Conservation (phyloP, 2,329 filamentous ascomycete genomes). For the Aspergillus oerlinghausenensis region DNA sequence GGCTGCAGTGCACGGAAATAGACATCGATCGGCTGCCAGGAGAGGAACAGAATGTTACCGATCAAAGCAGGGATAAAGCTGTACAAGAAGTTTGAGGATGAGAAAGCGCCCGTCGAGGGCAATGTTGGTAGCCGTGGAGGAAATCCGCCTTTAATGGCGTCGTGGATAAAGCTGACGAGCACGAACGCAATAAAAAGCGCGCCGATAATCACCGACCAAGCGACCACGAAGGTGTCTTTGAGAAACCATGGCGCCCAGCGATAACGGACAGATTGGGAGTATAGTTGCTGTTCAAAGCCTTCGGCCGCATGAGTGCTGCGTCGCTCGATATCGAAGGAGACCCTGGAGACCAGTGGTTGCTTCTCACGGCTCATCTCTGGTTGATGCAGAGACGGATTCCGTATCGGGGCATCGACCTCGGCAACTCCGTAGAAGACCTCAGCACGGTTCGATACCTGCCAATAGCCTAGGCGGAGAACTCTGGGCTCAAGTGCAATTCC, state of each 20-base stretch:
- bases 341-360: conserved; percentile 26
- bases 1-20: conserved; percentile 57
- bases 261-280: conserved; percentile 52
- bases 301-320: conserved; percentile 36
- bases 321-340: conserved; percentile 35
- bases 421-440: conserved; percentile 77
- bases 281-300: conserved; percentile 48
- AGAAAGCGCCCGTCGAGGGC: conserved; percentile 64
- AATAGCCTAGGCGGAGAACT: conserved; percentile 77
- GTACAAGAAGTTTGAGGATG: conserved; percentile 82
- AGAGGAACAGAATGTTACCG: conserved; percentile 55
- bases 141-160: conserved; percentile 65
- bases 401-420: conserved; percentile 51
- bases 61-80: conserved; percentile 58
- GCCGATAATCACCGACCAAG: conserved; percentile 58
- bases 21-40: conserved; percentile 57
- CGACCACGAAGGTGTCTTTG: conserved; percentile 59
- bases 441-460: conserved; percentile 63
- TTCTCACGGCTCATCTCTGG: conserved; percentile 27
- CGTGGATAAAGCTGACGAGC: conserved; percentile 71
- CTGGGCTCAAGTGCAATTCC: conserved; percentile 51
- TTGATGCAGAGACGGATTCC: conserved; percentile 40
- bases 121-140: conserved; percentile 60
- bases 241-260: conserved; percentile 76
- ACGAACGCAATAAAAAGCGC: conserved; percentile 66